Conservation (phyloP, 768 basidiomycete genomes). For the Daedaleopsis sinensis region DNA sequence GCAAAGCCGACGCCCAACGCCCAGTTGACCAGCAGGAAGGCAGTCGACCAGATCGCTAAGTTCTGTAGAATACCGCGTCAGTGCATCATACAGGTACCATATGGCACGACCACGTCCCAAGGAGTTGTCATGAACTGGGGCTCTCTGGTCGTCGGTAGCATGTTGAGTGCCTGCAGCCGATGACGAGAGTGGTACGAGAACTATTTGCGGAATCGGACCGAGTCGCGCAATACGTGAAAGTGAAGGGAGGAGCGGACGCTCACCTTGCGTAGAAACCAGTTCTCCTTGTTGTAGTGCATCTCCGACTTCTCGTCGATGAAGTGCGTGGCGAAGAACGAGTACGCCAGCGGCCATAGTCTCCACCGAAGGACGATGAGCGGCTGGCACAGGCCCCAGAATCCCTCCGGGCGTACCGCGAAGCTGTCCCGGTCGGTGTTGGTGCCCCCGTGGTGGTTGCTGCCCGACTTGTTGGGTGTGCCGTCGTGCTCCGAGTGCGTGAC, state of each 20-base stretch:
- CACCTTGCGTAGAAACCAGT: slow-evolving; percentile 71
- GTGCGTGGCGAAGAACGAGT: slow-evolving; percentile 60
- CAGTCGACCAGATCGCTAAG: slow-evolving; percentile 62
- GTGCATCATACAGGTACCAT: too few relatives aligned
- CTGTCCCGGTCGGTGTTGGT: slow-evolving; percentile 44
- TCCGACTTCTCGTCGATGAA: slow-evolving; percentile 64
- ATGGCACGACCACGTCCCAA: too few relatives aligned
- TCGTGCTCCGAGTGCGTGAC: slow-evolving; percentile 55
- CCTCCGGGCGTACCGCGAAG: slow-evolving; percentile 35
- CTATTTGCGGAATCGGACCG: neutral
- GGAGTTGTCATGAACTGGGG: too few relatives aligned
- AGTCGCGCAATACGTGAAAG: neutral
- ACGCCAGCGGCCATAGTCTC: slow-evolving; percentile 56
- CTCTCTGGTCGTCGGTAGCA: too few relatives aligned
- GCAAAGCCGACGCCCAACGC: slow-evolving; percentile 58
- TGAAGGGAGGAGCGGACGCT: neutral
- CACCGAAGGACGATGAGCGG: slow-evolving; percentile 53
- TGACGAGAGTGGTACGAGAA: neutral
- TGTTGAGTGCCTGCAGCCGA: neutral
- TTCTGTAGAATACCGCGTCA: slow-evolving; percentile 31
- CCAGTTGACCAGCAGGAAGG: slow-evolving; percentile 75
- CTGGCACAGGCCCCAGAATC: slow-evolving; percentile 37
- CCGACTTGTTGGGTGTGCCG: slow-evolving; percentile 50
- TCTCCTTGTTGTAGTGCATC: slow-evolving; percentile 58
- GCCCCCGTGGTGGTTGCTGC: slow-evolving; percentile 40